Base-by-base conservation (phyloP, 1,139 yeast genomes). In the Nakaseomyces delphensis region DNA sequence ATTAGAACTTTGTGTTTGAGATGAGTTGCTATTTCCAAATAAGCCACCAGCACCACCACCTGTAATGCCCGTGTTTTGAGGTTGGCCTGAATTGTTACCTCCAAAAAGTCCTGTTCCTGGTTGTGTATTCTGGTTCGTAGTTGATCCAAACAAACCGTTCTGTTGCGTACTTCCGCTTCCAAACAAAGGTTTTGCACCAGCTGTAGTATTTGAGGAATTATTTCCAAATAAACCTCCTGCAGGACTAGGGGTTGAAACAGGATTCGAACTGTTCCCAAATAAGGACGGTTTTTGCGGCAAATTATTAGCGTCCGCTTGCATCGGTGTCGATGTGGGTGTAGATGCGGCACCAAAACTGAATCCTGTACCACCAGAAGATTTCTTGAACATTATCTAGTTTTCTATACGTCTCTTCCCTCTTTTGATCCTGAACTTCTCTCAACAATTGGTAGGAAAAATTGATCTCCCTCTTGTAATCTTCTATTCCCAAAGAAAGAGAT, bases 301-400 rank as follows among this genome's bases (percentile, higher is more conserved):
- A 42, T 52, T 55, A 20, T 53, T 46, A 27, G 48, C 53, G 20
- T 50, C 45, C 6, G 57, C 40, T 11, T 55, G 55, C 3, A 54
- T 52, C 4, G 63, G 61, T 6, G 63, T 59, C 5, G 63, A 57
- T 9, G 62, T 57, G 11, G 64, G 59, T 3, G 63, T 57, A 3
- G 63, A 56, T 4, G 63, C 49, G 38, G 49, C 48, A 6, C 60
- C 58, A 39, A 58, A 56, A 19, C 51, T 45, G 24, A 59, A 54
- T 23, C 51, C 49, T 28, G 53, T 11, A 16, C 23, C 51, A 28
- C 49, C 52, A 29, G 46, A 40, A 29, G 47, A 50, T 33, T 56
- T 47, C 23, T 52, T 50, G 43, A 59, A 57, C 63, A 59, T 59
- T 21, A 33, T 33, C 13, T 18, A 5, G 7, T 32, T 18, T 18